Evolutionary conservation across 352 stramenopile species (phyloP).

Genomic region (Blastocystis sp.): DNA sequence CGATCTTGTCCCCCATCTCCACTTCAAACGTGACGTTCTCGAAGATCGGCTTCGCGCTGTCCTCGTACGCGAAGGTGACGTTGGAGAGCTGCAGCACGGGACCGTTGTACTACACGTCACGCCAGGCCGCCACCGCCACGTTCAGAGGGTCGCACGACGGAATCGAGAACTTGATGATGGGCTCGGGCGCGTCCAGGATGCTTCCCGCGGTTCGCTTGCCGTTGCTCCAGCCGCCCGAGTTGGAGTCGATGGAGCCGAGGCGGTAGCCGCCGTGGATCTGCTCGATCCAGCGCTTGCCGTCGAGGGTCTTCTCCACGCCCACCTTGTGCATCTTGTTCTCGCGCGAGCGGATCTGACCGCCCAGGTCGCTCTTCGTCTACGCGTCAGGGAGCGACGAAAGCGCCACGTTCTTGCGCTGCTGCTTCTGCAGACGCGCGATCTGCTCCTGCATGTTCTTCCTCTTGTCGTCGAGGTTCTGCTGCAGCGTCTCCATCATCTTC

Average conservation of each 20-base stretch:
- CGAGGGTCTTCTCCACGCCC: slow-evolving; percentile 68
- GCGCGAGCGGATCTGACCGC: slow-evolving; percentile 55
- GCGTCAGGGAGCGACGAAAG: neutral
- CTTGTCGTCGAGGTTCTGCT: slow-evolving; percentile 76
- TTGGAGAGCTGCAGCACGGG: slow-evolving; percentile 75
- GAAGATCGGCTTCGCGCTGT: slow-evolving; percentile 83
- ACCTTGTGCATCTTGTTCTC: slow-evolving; percentile 67
- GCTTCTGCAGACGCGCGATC: slow-evolving; percentile 88
- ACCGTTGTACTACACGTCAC: slow-evolving; percentile 66
- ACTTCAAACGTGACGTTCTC: slow-evolving; percentile 90
- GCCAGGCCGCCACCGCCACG: neutral
- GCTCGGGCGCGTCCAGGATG: slow-evolving; percentile 67
- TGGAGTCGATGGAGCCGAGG: slow-evolving; percentile 56
- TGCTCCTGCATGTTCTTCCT: slow-evolving; percentile 59
- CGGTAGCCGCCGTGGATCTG: slow-evolving; percentile 48
- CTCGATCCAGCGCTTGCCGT: slow-evolving; percentile 71
- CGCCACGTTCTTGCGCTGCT: slow-evolving; percentile 20
- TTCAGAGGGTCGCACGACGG: slow-evolving; percentile 13
- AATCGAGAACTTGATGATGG: slow-evolving; percentile 74
- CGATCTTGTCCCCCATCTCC: slow-evolving; percentile 91
- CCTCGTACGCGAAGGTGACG: slow-evolving; percentile 75
- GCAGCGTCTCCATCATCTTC: slow-evolving; percentile 81
- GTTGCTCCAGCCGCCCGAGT: slow-evolving; percentile 68
- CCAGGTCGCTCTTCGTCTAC: slow-evolving; percentile 62
- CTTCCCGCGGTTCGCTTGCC: slow-evolving; percentile 58